Evolutionary conservation across 1,284 basidiomycete genomes (phyloP), one percentile per base, ranked within the genome.

Genomic region (Cystobasidium sp.): DNA sequence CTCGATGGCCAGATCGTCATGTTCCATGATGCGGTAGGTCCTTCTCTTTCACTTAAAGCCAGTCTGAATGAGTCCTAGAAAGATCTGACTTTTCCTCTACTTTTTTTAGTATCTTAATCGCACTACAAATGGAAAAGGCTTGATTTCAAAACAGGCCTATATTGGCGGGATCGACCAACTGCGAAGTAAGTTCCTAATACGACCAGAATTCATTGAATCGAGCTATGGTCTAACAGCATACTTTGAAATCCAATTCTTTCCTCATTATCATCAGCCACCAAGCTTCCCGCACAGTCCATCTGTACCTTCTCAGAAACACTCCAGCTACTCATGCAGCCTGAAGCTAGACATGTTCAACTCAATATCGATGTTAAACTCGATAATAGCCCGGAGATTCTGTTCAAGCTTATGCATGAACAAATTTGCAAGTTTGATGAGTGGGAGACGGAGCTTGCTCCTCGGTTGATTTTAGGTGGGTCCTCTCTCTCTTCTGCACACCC

Each of bases 1-100:
- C 84, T 87, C 78, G 96, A 98, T 84, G 86, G 90, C 80, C 88
- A 93, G 63, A 91, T 98, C 62, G 84, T 98, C 76, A 94, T 98
- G 92, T 97, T 96, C 84, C 94, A 97, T 82, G 95, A 98, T 83
- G 91, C 93, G 12, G 59, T 72, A 41, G 56, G 59, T 68, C 6
- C 20, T 43, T 56, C 5, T 63, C 39, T 44, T 20, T n/a, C 41
- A 16, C 16, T 10, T 16, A 24, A 37, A 39, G 31, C 31, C 5
- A 31, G 31, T 31, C 31, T 31, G 31, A 31, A 31, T 5, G 31
- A 31, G 31, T 5, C 31, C 31, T 8, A 52, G 16, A 20, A 37
- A 52, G 9, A 22, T 20, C 56, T 68, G 47, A 55, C 37, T 43
- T 31, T 44, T 52, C n/a, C 46, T 24, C 18, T 10, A 8, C 9